Conservation (phyloP, 805 yeast genomes). For the Saccharomycopsis olivae region DNA sequence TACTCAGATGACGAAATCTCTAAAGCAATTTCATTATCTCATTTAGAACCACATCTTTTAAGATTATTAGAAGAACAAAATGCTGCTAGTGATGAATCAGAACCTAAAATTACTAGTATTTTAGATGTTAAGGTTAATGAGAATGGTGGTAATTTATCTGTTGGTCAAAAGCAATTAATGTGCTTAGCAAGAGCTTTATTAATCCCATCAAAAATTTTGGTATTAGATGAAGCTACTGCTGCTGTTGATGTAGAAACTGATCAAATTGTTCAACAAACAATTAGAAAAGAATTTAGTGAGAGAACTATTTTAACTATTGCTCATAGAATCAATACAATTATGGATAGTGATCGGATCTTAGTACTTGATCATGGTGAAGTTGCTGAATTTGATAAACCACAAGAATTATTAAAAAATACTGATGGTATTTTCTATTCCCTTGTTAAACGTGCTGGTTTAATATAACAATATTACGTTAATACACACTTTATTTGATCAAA, state of each 20-base stretch:
- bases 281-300: slow-evolving; percentile 61
- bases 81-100: slow-evolving; percentile 32
- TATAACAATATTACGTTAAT: too few species aligned
- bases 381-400: slow-evolving; percentile 69
- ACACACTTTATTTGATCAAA: background rate
- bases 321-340: slow-evolving; percentile 71
- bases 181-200: slow-evolving; percentile 73
- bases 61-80: slow-evolving; percentile 38
- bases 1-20: slow-evolving; percentile 74
- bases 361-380: slow-evolving; percentile 69
- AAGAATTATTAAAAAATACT: slow-evolving; percentile 49
- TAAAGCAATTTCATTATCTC: slow-evolving; percentile 70
- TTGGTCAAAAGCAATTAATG: slow-evolving; percentile 73
- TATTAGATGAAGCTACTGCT: slow-evolving; percentile 81
- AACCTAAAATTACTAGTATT: slow-evolving; percentile 3
- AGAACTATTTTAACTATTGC: slow-evolving; percentile 80
- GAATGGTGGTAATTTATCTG: slow-evolving; percentile 62
- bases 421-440: slow-evolving; percentile 69
- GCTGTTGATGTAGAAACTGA: slow-evolving; percentile 85
- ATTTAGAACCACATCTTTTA: slow-evolving; percentile 55
- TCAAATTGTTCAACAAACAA: slow-evolving; percentile 65
- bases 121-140: slow-evolving; percentile 48
- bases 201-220: slow-evolving; percentile 50
- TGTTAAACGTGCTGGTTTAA: slow-evolving; percentile 71
- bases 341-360: slow-evolving; percentile 69